phyloP scores from a whole-genome alignment of 331 rosid species.

The Acacia pycnantha region DNA sequence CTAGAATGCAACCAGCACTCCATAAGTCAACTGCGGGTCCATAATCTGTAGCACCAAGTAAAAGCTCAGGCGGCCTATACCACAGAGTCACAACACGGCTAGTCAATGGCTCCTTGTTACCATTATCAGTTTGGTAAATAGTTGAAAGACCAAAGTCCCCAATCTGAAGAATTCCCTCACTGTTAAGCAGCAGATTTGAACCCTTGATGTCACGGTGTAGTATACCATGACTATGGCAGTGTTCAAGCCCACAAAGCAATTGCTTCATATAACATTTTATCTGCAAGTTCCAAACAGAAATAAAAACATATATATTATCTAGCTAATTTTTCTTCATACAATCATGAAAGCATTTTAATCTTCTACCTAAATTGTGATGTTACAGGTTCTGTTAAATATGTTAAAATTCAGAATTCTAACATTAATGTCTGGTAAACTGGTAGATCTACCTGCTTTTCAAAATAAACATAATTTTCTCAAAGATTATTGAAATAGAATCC shows the following conservation, averaged over 20 bases:
- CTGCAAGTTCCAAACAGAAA: constrained; percentile 42
- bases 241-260: constrained; percentile 77
- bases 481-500: not conserved
- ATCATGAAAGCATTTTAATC: not conserved
- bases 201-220: constrained; percentile 96
- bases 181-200: constrained; percentile 76
- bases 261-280: constrained; percentile 82
- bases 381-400: not conserved
- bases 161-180: constrained; percentile 84
- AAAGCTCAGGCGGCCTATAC: constrained; percentile 96
- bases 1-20: constrained; percentile 92
- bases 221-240: constrained; percentile 82
- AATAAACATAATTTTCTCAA: not conserved
- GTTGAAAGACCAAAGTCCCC: constrained; percentile 93
- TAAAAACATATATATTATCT: not conserved
- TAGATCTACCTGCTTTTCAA: not conserved
- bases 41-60: constrained; percentile 83
- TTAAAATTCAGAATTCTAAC: not conserved
- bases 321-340: not conserved
- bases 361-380: not conserved
- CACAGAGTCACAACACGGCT: constrained; percentile 96
- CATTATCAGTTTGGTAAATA: constrained; percentile 50
- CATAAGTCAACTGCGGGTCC: constrained; percentile 80
- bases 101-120: constrained; percentile 59
- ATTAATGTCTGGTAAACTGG: not conserved